Evolutionary conservation across 2,329 filamentous ascomycete species (phyloP).

Genomic region (Lachnellula cervina): DNA sequence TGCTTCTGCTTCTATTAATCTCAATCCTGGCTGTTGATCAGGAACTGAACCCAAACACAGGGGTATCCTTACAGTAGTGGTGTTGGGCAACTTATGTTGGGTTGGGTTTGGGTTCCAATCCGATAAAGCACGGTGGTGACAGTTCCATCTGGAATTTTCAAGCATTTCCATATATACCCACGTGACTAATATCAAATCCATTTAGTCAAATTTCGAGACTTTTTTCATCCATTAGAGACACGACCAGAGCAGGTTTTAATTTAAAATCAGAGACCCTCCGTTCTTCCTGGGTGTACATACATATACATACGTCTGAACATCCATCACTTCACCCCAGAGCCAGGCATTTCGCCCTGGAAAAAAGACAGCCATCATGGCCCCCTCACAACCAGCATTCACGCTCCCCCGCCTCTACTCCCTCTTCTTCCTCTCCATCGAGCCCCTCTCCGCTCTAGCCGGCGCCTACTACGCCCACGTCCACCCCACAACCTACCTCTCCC

Average conservation of each 20-base stretch:
- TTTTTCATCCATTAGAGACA: too few relatives aligned
- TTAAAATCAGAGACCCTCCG: too few relatives aligned
- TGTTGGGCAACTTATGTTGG: not conserved
- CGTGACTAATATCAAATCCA: too few relatives aligned
- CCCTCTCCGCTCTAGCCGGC: conserved; percentile 47
- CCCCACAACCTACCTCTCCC: conserved; percentile 53
- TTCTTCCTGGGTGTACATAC: too few relatives aligned
- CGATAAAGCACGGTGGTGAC: too few relatives aligned
- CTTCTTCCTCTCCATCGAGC: conserved; percentile 74
- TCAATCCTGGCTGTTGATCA: conserved; percentile 16
- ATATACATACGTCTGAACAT: not conserved
- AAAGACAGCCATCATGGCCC: conserved; percentile 7
- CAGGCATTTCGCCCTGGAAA: not conserved
- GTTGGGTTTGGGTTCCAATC: not conserved
- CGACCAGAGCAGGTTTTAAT: too few relatives aligned
- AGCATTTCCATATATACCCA: too few relatives aligned
- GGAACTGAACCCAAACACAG: not conserved
- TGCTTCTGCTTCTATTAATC: not conserved
- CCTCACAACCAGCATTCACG: conserved; percentile 34
- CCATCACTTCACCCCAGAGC: conserved; percentile 18
- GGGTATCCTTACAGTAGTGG: not conserved
- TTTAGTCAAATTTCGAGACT: too few relatives aligned
- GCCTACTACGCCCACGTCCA: conserved; percentile 48
- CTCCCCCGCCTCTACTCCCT: conserved; percentile 60
- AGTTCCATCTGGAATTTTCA: too few relatives aligned